A percentile compares a stretch with the other conserved stretches of the same genome.
Evolutionary conservation across 2,329 filamentous ascomycete genomes (phyloP).

Genomic region (Coniochaeta hoffmannii): DNA sequence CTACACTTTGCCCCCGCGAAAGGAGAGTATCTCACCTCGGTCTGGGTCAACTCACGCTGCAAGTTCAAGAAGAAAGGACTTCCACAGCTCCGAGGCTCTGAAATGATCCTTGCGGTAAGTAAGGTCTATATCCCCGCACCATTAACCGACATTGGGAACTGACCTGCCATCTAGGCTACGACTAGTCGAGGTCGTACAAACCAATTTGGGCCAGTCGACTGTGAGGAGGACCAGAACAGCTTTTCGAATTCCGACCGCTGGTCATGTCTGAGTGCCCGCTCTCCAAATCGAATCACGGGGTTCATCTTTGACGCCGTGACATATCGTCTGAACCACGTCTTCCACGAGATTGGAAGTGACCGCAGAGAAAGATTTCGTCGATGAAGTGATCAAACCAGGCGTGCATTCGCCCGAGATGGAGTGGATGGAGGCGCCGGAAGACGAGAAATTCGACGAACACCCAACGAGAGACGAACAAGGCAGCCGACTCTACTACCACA

Average conservation of each 20-base stretch:
- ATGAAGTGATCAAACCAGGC: not conserved
- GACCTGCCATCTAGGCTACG: not conserved
- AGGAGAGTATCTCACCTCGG: not conserved
- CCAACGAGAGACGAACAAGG: not conserved
- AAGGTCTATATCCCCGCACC: too few species aligned
- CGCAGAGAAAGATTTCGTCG: not conserved
- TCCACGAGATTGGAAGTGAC: not conserved
- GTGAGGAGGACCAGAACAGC: not conserved
- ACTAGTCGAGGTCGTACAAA: not conserved
- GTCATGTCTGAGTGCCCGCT: not conserved
- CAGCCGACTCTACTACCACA: not conserved
- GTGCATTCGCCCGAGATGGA: not conserved
- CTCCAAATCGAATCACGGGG: not conserved
- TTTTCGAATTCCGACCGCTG: not conserved
- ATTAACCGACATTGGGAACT: too few species aligned
- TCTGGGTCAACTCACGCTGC: not conserved
- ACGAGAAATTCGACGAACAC: not conserved
- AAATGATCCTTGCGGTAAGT: not conserved
- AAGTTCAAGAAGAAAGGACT: not conserved
- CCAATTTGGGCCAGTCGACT: not conserved
- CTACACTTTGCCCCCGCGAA: not conserved
- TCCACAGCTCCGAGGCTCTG: too few species aligned
- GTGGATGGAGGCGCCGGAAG: not conserved
- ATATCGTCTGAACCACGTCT: not conserved
- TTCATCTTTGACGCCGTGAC: not conserved